Evolutionary conservation across 805 yeast genomes (phyloP), one percentile per base, ranked within the genome.

Genomic region (Saturnispora zaruensis): DNA sequence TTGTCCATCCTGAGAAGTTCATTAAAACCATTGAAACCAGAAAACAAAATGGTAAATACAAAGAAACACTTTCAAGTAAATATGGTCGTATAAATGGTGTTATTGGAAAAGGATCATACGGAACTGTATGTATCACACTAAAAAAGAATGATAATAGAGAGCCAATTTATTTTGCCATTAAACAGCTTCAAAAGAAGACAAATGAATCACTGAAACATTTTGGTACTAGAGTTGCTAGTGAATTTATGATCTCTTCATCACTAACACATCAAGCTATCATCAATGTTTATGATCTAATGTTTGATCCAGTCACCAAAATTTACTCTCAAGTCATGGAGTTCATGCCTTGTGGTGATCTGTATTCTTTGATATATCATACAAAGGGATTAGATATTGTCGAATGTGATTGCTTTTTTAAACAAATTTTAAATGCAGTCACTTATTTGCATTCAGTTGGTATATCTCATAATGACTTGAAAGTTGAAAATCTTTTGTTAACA

Each of bases 241-340:
- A 93, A 63, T 90, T 91, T 71, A 87, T 93, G 63, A 86, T 90
- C 44, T 82, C 95, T 0, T 81, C 81, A 37, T 83, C 87, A 28
- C 72, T 84, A 62, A 84, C 80, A 55, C 93, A 75, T 70, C 79
- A 76, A 62, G 88, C 87, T 66, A 80, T 87, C 55, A 87, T 77
- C 58, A 82, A 81, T 64, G 87, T 86, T 7, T 78, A 79, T 57
- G 96, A 86, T 66, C 73, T 90, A 46, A 78, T 90, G 87, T 78
- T 80, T 56, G 83, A 87, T 68, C 70, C 83, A 56, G 67, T 79
- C 60, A 62, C 82, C 60, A 78, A 88, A 65, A 75, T 84, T 55
- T 82, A 82, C 69, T 79, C 85, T 48, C 96, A 91, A 66, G 88
- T 93, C 48, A 89, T 93, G 97, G 99, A 93, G 68, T 91, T 82